Evolutionary conservation across 352 stramenopile species (phyloP), one percentile per base, ranked within the genome.

Genomic region (Phytophthora tentaculata): DNA sequence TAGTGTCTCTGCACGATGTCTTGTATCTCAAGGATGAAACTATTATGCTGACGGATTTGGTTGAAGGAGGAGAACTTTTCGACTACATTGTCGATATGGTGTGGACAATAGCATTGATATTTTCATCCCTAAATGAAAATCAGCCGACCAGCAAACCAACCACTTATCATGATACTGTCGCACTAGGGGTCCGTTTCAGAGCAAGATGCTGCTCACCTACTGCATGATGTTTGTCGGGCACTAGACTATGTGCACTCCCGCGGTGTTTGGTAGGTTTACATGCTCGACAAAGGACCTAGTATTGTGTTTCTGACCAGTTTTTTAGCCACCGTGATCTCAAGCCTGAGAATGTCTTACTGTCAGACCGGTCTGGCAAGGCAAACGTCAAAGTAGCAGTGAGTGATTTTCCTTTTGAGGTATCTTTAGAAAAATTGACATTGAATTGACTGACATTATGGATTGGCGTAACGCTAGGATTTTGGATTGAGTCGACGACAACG

Each of bases 71-170:
- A 26, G 84, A 94, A 61, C 73, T 94, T 6, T 92, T 94, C 53
- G 79, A 92, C 71, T 94, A 89, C 58, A 94, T 94, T 28, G 84
- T 91, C 17, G 75, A 90, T 52, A 83, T 84, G 79, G 81, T 89
- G 1, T 16, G 57, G 19, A 10, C 2, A 10, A 53, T 19, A 52
- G 7, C 41, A 6, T 23, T 47, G 16, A 55, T 1, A 22, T 16
- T 35, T 23, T 5, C 7, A 49, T 44, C 10, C 28, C 14, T 54
- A 17, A 16, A 41, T 9, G 20, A 5, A 7, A 17, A 22, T 16
- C 39, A 44, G 12, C 23, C 59, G 47, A 52, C 51, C 4, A 45
- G 24, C 28, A 13, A n/a, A n/a, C n/a, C n/a, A n/a, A n/a, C n/a
- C n/a, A n/a, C n/a, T 51, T 5, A 39, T 39, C 24, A 19, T 57